Evolutionary conservation across 192 early-diverging fungal genomes (phyloP).

Genomic region (Oehlia diaphana): DNA sequence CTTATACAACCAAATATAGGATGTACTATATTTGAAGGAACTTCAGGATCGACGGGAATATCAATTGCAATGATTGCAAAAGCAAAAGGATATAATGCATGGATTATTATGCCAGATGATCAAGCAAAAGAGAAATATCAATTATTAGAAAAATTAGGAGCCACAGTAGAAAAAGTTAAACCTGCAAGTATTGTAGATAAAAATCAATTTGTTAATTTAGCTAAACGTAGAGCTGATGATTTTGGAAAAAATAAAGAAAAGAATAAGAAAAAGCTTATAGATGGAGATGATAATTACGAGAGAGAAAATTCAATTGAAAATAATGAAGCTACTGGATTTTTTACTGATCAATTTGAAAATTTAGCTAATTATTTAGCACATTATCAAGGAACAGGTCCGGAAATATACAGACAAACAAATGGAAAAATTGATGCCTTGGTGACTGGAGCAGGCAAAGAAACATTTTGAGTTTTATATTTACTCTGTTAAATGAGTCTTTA

Average conservation of each 20-base stretch:
- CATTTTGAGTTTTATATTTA: too few species aligned
- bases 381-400: constrained; percentile 83
- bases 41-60: constrained; percentile 95
- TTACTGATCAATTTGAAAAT: constrained; percentile 96
- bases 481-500: too few species aligned
- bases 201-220: constrained; percentile 91
- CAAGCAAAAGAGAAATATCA: constrained; percentile 88
- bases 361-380: constrained; percentile 80
- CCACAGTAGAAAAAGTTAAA: constrained; percentile 87
- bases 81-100: constrained; percentile 88
- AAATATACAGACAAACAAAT: constrained; percentile 76
- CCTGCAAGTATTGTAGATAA: constrained; percentile 90
- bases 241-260: constrained; percentile 42
- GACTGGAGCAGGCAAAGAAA: constrained; percentile 74
- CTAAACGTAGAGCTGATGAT: constrained; percentile 69
- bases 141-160: constrained; percentile 78
- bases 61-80: constrained; percentile 88
- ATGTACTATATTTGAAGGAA: constrained; percentile 90
- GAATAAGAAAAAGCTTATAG: background rate
- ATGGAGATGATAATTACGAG: background rate
- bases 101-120: constrained; percentile 98
- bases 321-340: constrained; percentile 57
- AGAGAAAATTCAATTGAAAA: background rate
- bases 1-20: constrained; percentile 71
- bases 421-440: constrained; percentile 82